These are phyloP conservation scores for Monilinia laxa DNA, from an alignment of 2,329 filamentous ascomycete genomes.

Conservation along the genomic window DNA sequence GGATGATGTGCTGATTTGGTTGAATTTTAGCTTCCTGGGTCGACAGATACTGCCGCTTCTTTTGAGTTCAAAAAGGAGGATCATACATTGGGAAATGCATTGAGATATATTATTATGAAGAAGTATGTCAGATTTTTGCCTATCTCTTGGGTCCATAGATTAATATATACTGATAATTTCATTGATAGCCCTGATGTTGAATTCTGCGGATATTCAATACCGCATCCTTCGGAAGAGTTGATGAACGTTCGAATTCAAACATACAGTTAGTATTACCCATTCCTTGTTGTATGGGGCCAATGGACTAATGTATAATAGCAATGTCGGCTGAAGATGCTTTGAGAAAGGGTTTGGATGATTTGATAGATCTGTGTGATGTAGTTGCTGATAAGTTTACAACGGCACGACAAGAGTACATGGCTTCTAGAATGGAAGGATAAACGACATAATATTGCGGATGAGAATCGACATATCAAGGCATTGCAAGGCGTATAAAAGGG, in stretches of 20 bases:
- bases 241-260: slow-evolving; percentile 99
- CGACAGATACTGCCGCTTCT: slow-evolving; percentile 74
- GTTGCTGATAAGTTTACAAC: slow-evolving; percentile 84
- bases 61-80: slow-evolving; percentile 95
- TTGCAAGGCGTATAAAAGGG: slow-evolving; percentile 37
- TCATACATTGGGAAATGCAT: slow-evolving; percentile 90
- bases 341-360: slow-evolving; percentile 83
- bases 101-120: slow-evolving; percentile 97
- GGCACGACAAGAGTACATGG: slow-evolving; percentile 54
- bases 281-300: background rate
- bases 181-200: slow-evolving; percentile 80
- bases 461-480: slow-evolving; percentile 25
- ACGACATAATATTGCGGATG: slow-evolving; percentile 14
- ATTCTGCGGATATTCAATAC: slow-evolving; percentile 97
- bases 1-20: slow-evolving; percentile 1
- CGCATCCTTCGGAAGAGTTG: slow-evolving; percentile 90
- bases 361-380: slow-evolving; percentile 90
- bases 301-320: slow-evolving; percentile 51
- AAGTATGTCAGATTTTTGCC: slow-evolving; percentile 61
- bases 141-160: background rate
- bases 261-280: slow-evolving; percentile 64
- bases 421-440: slow-evolving; percentile 27
- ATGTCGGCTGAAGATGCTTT: slow-evolving; percentile 80
- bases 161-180: slow-evolving; percentile 24
- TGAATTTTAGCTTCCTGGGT: slow-evolving; percentile 14